A percentile compares a stretch with the other conserved stretches of the same genome.
These are phyloP conservation scores for Sicyos edulis DNA, from an alignment of 306 rosid species.

Conservation along the genomic window DNA sequence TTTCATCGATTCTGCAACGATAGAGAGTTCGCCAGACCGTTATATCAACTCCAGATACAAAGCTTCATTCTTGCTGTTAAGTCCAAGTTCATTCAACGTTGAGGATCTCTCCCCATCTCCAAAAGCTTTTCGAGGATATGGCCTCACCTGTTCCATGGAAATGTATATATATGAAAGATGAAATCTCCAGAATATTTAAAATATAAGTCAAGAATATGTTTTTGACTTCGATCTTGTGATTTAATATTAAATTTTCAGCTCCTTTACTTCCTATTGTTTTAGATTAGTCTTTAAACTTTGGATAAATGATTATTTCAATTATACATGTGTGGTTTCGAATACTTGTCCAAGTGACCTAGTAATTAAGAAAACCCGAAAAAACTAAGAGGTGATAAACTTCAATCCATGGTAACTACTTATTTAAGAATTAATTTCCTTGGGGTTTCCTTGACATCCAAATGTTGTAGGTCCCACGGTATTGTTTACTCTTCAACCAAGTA, in stretches of 20 bases:
- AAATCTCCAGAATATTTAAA: not conserved
- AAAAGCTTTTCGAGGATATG: conserved; percentile 80
- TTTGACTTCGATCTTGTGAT: not conserved
- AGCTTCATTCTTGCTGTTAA: conserved; percentile 88
- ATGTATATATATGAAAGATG: not conserved
- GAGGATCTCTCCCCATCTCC: conserved; percentile 56
- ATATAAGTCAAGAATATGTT: not conserved
- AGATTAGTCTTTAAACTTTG: not conserved
- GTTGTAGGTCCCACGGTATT: no score
- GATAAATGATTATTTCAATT: not conserved
- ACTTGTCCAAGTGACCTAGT: not conserved
- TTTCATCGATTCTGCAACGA: not conserved
- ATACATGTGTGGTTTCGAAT: not conserved
- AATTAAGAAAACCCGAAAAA: no score
- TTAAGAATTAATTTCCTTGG: no score
- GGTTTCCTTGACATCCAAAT: no score
- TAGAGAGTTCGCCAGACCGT: not conserved
- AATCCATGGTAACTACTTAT: no score
- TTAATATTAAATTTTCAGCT: not conserved
- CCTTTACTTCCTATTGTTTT: no score
- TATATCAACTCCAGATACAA: conserved; percentile 73
- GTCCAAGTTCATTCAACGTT: conserved; percentile 62
- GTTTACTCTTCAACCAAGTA: not conserved
- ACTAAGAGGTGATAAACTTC: no score
- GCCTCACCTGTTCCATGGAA: conserved; percentile 63